These are phyloP conservation scores for Fusarium chaquense DNA, from an alignment of 2,329 filamentous ascomycete genomes.

Conservation along the genomic window DNA sequence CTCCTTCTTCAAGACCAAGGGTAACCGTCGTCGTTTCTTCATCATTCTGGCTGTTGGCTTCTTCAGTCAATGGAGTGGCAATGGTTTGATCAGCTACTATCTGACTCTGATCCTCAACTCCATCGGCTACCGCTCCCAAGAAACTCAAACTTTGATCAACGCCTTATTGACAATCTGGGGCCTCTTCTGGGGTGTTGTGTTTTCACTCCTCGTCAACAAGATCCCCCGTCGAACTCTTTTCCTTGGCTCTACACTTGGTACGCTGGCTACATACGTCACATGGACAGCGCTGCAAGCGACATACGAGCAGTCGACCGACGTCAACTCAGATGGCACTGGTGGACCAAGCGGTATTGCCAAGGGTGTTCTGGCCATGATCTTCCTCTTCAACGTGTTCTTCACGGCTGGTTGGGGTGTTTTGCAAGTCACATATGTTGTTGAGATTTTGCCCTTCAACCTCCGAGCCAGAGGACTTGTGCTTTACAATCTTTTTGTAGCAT, in stretches of 20 bases:
- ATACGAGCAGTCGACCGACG: constrained; percentile 18
- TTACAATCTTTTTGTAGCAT: constrained; percentile 11
- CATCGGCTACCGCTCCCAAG: constrained; percentile 14
- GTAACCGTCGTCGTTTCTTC: constrained; percentile 19
- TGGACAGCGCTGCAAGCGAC: constrained; percentile 15
- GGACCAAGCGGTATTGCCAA: constrained; percentile 13
- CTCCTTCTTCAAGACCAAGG: constrained; percentile 23
- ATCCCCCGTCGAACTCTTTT: constrained; percentile 13
- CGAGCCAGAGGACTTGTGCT: constrained; percentile 11
- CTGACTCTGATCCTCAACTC: constrained; percentile 25
- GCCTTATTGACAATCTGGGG: constrained; percentile 9
- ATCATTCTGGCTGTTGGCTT: constrained; percentile 19
- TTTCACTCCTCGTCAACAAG: constrained; percentile 10
- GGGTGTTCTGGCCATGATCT: constrained; percentile 25
- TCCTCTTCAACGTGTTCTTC: constrained; percentile 24
- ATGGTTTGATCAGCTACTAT: constrained; percentile 21
- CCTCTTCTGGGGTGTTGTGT: constrained; percentile 20
- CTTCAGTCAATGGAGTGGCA: constrained; percentile 24
- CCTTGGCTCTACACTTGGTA: constrained; percentile 15
- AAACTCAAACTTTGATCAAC: constrained; percentile 17
- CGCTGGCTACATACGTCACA: constrained; percentile 7
- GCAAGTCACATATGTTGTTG: constrained; percentile 21
- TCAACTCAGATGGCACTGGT: constrained; percentile 15
- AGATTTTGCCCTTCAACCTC: constrained; percentile 15
- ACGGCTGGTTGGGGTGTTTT: constrained; percentile 22